phyloP scores from a whole-genome alignment of 805 yeast genomes.

The Danielia oregonensis region DNA sequence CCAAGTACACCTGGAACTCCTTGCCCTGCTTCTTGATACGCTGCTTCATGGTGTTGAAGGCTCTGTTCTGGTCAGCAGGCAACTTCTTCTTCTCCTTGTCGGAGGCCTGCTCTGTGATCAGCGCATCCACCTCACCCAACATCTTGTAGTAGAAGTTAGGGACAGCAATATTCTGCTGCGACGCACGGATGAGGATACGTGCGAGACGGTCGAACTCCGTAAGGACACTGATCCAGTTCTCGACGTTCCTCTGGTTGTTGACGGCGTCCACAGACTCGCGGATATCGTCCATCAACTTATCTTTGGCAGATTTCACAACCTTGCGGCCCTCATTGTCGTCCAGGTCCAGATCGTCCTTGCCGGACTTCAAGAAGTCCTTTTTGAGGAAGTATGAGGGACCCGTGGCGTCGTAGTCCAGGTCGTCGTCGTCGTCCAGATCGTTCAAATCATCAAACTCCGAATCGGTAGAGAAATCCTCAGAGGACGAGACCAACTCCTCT shows the following conservation, averaged over 20 bases:
- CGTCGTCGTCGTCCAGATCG: slow-evolving; percentile 24
- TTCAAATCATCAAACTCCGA: slow-evolving; percentile 40
- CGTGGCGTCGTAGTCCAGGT: slow-evolving; percentile 30
- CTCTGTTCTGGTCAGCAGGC: slow-evolving; percentile 78
- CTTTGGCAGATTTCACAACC: slow-evolving; percentile 90
- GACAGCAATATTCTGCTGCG: slow-evolving; percentile 70
- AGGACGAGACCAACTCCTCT: slow-evolving; percentile 50
- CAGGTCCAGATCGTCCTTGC: slow-evolving; percentile 35
- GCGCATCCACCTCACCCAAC: slow-evolving; percentile 69
- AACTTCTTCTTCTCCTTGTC: slow-evolving; percentile 62
- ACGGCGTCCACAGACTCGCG: slow-evolving; percentile 61
- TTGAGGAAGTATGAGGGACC: slow-evolving; percentile 58
- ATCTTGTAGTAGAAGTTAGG: slow-evolving; percentile 71
- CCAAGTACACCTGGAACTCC: slow-evolving; percentile 61
- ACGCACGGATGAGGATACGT: slow-evolving; percentile 61
- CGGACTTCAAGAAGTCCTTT: slow-evolving; percentile 43
- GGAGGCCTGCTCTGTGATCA: slow-evolving; percentile 49
- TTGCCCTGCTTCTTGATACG: slow-evolving; percentile 77
- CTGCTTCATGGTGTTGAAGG: slow-evolving; percentile 84
- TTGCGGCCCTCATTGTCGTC: slow-evolving; percentile 72
- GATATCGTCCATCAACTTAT: slow-evolving; percentile 86
- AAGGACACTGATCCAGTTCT: slow-evolving; percentile 76
- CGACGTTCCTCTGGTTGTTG: slow-evolving; percentile 62
- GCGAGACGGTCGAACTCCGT: slow-evolving; percentile 76
- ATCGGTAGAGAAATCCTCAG: slow-evolving; percentile 41